A percentile compares a stretch with the other conserved stretches of the same genome.
Conservation (phyloP, 768 basidiomycete species). For the Serendipita sp. region DNA sequence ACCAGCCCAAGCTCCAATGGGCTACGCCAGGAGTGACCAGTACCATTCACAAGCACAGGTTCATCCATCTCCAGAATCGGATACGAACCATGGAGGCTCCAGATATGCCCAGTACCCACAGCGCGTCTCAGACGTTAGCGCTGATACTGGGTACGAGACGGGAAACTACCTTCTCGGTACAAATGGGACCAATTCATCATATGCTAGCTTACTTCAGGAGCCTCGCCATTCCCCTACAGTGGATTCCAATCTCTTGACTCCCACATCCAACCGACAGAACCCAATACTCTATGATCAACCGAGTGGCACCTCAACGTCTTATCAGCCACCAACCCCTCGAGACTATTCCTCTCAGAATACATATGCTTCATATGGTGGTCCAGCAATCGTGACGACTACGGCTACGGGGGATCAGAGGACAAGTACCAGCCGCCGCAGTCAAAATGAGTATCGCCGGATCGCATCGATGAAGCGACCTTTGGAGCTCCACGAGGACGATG, state of each 20-base stretch:
- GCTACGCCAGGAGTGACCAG: too few relatives aligned
- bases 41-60: too few relatives aligned
- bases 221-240: background rate
- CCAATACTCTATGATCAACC: background rate
- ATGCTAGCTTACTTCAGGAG: background rate
- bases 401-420: background rate
- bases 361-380: background rate
- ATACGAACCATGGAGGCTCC: background rate
- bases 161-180: background rate
- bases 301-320: background rate
- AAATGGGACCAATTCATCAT: background rate
- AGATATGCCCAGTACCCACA: background rate
- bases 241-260: background rate
- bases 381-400: background rate
- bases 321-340: background rate
- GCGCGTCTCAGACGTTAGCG: background rate
- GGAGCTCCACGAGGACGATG: conserved; percentile 31
- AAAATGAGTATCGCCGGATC: conserved; percentile 10
- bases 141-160: background rate
- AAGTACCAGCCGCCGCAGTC: conserved; percentile 1
- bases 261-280: background rate
- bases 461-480: conserved; percentile 21
- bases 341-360: background rate
- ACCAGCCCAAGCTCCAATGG: too few relatives aligned
- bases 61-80: background rate